Percentiles rank a stretch among this genome's conserved stretches.
phyloP scores from a whole-genome alignment of 345 rosid species.

The Boechera divaricarpa region DNA sequence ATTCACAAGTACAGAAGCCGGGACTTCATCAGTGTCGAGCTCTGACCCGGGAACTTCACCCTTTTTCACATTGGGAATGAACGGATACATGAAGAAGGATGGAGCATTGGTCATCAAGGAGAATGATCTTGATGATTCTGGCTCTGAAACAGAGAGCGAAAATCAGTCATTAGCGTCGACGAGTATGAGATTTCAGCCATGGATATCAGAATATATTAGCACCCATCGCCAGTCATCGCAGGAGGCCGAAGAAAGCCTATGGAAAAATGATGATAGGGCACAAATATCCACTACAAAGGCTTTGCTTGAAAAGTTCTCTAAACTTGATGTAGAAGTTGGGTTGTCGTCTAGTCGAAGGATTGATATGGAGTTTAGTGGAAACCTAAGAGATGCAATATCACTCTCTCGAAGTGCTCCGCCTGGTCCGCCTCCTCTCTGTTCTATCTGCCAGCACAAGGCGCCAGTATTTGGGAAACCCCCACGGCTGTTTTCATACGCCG shows the following conservation, averaged over 20 bases:
- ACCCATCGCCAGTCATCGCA: constrained; percentile 60
- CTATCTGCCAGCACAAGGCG: constrained; percentile 96
- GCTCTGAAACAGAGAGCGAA: constrained; percentile 87
- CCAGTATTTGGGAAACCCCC: constrained; percentile 99
- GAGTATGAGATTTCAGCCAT: constrained; percentile 88
- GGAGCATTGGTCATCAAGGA: constrained; percentile 64
- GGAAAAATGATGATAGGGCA: constrained; percentile 51
- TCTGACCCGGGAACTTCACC: constrained; percentile 97
- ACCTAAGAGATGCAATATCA: constrained; percentile 85
- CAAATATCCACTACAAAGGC: constrained; percentile 61
- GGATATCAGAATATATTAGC: constrained; percentile 69
- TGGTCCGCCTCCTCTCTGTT: constrained; percentile 97
- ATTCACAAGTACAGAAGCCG: constrained; percentile 93
- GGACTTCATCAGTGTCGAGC: constrained; percentile 94
- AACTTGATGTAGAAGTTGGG: constrained; percentile 61
- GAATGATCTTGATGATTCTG: constrained; percentile 59
- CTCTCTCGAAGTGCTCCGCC: constrained; percentile 82
- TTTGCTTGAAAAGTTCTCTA: constrained; percentile 69
- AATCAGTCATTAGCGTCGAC: constrained; percentile 72
- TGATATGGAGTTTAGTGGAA: constrained; percentile 71
- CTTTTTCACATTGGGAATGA: constrained; percentile 60
- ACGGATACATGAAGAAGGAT: constrained; percentile 70
- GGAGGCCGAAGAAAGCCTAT: constrained; percentile 56
- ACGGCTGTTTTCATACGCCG: constrained; percentile 90
- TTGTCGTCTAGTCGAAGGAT: constrained; percentile 54